Evolutionary conservation across 352 stramenopile species (phyloP).

Genomic region (Pythium dissotocum): DNA sequence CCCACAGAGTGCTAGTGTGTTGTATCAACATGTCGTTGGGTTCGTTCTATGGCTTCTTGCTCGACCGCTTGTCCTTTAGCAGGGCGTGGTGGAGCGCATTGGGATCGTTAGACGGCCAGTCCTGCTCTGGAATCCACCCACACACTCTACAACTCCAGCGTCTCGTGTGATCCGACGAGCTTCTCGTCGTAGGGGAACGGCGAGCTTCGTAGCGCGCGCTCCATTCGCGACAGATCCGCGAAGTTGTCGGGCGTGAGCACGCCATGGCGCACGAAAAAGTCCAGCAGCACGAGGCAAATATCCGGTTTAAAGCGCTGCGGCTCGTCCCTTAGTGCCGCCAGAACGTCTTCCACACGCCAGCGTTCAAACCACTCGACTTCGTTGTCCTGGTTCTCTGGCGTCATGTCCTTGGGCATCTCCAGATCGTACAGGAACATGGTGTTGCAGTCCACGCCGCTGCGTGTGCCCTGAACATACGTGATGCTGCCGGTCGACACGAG

Average conservation of each 20-base stretch:
- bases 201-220: constrained; percentile 6
- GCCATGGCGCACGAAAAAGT: constrained; percentile 67
- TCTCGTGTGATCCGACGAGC: not conserved
- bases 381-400: constrained; percentile 49
- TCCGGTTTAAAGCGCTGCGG: constrained; percentile 71
- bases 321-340: constrained; percentile 41
- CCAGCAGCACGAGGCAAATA: constrained; percentile 63
- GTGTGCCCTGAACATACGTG: constrained; percentile 55
- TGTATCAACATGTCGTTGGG: too few relatives aligned
- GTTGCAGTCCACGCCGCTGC: constrained; percentile 61
- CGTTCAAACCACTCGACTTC: constrained; percentile 70
- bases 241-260: constrained; percentile 63
- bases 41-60: too few relatives aligned
- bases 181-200: constrained; percentile 15
- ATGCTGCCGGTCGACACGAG: constrained; percentile 53
- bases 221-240: constrained; percentile 21
- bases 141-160: too few relatives aligned
- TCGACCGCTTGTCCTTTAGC: too few relatives aligned
- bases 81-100: too few relatives aligned
- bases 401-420: constrained; percentile 41
- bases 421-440: constrained; percentile 75
- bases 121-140: too few relatives aligned
- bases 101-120: too few relatives aligned
- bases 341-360: constrained; percentile 40
- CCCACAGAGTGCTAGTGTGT: too few relatives aligned